These are phyloP conservation scores for Remersonia thermophila DNA, from an alignment of 2,329 filamentous ascomycete species.

Conservation along the genomic window DNA sequence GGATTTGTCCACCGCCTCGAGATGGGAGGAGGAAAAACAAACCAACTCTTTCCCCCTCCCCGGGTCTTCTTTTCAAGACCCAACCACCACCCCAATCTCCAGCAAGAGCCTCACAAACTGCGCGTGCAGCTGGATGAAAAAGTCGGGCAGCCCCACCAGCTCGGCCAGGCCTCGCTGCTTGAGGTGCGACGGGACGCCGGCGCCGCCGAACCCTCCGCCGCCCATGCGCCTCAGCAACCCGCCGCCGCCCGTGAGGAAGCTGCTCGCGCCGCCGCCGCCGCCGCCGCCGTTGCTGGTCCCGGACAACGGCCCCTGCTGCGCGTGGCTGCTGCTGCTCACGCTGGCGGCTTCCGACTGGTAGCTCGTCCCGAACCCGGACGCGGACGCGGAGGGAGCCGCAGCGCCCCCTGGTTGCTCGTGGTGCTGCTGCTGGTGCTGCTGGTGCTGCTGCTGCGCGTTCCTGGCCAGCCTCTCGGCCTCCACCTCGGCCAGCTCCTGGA, in stretches of 20 bases:
- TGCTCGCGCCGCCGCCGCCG: conserved; percentile 33
- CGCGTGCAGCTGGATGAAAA: conserved; percentile 54
- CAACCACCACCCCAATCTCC: conserved; percentile 43
- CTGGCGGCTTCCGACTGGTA: conserved; percentile 18
- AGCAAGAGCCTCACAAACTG: conserved; percentile 51
- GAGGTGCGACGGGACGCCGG: conserved; percentile 34
- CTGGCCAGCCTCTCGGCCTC: conserved; percentile 42
- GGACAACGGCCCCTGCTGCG: conserved; percentile 9
- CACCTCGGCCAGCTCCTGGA: conserved; percentile 50
- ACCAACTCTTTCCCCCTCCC: no score
- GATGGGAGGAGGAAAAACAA: no score
- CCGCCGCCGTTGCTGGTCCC: conserved; percentile 28
- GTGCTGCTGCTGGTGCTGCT: no score
- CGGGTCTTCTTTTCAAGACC: no score
- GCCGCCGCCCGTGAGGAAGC: conserved; percentile 43
- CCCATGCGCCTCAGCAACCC: conserved; percentile 48
- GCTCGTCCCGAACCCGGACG: conserved; percentile 29
- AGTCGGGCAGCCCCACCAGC: conserved; percentile 53
- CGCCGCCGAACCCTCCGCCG: conserved; percentile 35
- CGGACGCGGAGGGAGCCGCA: conserved; percentile 11
- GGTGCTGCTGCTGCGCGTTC: conserved; percentile 17
- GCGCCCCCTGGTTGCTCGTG: no score
- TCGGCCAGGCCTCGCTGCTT: conserved; percentile 52
- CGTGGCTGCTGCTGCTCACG: no score
- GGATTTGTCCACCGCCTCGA: no score